Evolutionary conservation across 164 flowering plant species (phyloP).

Genomic region (Hamamelis virginiana): DNA sequence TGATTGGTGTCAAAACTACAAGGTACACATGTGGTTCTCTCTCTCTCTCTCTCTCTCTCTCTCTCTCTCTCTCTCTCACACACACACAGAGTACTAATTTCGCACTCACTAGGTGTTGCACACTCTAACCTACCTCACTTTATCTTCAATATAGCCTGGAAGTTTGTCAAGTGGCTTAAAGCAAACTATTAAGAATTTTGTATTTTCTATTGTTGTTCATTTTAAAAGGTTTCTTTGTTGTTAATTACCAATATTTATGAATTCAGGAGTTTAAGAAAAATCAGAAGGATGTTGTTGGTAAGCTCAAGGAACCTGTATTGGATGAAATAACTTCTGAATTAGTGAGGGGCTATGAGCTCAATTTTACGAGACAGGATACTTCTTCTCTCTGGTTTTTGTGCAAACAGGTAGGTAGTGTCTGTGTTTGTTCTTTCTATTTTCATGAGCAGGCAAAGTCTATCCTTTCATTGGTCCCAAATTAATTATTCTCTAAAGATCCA

Average conservation of each 20-base stretch:
- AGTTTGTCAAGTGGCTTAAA: not conserved
- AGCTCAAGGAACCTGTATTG: constrained; percentile 76
- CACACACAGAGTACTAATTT: too few relatives aligned
- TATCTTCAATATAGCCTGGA: not conserved
- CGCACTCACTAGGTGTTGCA: too few relatives aligned
- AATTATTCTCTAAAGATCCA: not conserved
- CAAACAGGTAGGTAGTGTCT: too few relatives aligned
- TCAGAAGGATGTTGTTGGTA: constrained; percentile 72
- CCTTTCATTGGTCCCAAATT: not conserved
- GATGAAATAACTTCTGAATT: constrained; percentile 63
- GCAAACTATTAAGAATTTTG: not conserved
- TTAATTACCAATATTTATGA: not conserved
- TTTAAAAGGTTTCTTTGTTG: not conserved
- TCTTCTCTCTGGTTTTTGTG: constrained; percentile 89
- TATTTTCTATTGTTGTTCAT: not conserved
- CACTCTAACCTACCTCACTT: too few relatives aligned
- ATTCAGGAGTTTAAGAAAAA: constrained; percentile 62
- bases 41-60: not conserved
- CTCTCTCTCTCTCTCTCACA: too few relatives aligned
- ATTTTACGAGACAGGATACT: constrained; percentile 63
- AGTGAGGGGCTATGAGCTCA: constrained; percentile 51
- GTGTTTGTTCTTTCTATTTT: not conserved
- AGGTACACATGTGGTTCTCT: constrained; percentile 44
- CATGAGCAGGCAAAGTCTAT: not conserved
- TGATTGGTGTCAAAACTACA: constrained; percentile 84